A percentile compares a stretch with the other conserved stretches of the same genome.
Evolutionary conservation across 139 green algal genomes (phyloP).

Genomic region (Spirogloea muscicola): DNA sequence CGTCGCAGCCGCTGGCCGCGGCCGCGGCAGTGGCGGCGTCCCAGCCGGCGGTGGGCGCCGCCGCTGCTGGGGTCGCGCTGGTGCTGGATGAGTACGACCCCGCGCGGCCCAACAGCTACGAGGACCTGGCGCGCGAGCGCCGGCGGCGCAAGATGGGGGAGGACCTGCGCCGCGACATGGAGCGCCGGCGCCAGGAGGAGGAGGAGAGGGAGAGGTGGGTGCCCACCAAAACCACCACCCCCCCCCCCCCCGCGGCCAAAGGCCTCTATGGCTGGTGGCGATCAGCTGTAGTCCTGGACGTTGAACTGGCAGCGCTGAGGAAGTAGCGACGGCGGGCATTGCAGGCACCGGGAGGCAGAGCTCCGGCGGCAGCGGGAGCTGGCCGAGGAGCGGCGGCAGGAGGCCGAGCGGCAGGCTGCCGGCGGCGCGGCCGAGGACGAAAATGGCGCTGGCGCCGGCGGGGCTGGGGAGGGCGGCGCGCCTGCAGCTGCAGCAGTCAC

Average conservation of each 20-base stretch:
- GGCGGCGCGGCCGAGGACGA: constrained; percentile 2
- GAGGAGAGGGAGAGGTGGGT: constrained; percentile 51
- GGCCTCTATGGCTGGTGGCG: too few relatives aligned
- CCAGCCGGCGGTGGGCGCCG: too few relatives aligned
- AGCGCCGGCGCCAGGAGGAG: constrained; percentile 61
- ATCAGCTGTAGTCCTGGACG: too few relatives aligned
- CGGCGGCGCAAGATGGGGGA: constrained; percentile 47
- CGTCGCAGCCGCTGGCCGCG: too few relatives aligned
- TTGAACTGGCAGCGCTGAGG: too few relatives aligned
- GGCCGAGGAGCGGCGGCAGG: neutral
- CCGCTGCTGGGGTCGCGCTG: too few relatives aligned
- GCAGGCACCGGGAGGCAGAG: constrained; percentile 34
- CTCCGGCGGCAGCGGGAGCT: neutral
- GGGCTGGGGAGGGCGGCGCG: constrained; percentile 46
- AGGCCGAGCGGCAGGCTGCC: constrained; percentile 9
- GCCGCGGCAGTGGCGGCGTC: too few relatives aligned
- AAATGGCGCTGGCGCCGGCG: constrained; percentile 21
- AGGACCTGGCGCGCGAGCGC: constrained; percentile 57
- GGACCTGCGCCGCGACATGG: constrained; percentile 64
- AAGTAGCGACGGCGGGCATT: too few relatives aligned
- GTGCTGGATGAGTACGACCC: constrained; percentile 81
- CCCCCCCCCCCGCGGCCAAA: too few relatives aligned
- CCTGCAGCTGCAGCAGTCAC: constrained; percentile 29
- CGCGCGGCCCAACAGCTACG: constrained; percentile 84
- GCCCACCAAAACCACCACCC: too few relatives aligned